Conservation (phyloP, 306 rosid species). For the Cucurbita ficifolia region DNA sequence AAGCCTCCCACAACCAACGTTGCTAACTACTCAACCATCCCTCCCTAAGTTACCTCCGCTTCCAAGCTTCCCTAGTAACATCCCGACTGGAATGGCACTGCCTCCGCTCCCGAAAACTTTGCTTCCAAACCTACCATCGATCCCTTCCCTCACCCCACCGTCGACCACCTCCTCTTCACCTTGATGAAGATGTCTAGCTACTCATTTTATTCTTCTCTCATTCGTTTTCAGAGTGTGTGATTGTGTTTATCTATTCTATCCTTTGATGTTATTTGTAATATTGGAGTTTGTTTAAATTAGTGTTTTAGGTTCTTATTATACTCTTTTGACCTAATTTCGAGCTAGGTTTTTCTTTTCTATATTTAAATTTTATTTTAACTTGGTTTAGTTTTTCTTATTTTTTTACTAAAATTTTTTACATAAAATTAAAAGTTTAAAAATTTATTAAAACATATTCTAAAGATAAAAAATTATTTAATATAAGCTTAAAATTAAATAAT, state of each 20-base stretch:
- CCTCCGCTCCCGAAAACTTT: background rate
- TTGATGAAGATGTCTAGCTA: background rate
- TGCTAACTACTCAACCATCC: background rate
- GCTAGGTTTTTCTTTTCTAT: too few species aligned
- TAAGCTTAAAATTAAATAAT: too few species aligned
- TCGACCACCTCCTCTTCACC: background rate
- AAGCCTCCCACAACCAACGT: background rate
- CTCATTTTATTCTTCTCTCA: background rate
- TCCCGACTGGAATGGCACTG: background rate
- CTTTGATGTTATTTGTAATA: background rate
- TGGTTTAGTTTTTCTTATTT: too few species aligned
- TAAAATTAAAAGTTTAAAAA: too few species aligned
- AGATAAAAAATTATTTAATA: too few species aligned
- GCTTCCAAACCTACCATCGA: background rate
- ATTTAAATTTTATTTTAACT: too few species aligned
- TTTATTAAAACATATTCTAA: too few species aligned
- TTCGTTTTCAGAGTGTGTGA: background rate
- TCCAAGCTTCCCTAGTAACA: background rate
- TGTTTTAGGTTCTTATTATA: background rate
- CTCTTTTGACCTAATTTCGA: background rate
- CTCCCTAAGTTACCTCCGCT: background rate
- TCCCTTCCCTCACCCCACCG: background rate
- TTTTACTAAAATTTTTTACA: too few species aligned
- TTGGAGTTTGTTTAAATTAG: background rate
- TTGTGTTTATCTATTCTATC: background rate